Conservation (phyloP, 306 rosid genomes). For the Fragaria vesca region DNA sequence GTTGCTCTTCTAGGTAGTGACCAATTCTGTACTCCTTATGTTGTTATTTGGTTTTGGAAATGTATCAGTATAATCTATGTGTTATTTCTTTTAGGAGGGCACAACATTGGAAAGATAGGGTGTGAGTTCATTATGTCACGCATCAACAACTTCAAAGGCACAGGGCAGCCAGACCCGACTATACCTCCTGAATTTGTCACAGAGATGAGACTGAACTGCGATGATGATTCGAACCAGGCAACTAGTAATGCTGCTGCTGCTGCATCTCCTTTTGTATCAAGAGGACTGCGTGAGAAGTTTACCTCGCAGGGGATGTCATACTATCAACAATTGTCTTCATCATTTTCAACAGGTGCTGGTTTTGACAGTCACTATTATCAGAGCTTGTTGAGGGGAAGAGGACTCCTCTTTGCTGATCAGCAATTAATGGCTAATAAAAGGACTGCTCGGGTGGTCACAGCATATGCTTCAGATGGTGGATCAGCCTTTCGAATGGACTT, state of each 20-base stretch:
- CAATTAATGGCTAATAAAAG: slow-evolving; percentile 65
- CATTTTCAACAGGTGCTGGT: slow-evolving; percentile 48
- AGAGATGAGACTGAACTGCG: slow-evolving; percentile 57
- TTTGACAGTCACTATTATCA: slow-evolving; percentile 69
- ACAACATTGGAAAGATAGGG: slow-evolving; percentile 82
- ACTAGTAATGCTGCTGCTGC: background rate
- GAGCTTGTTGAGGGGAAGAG: slow-evolving; percentile 68
- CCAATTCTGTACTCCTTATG: background rate
- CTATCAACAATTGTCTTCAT: slow-evolving; percentile 34
- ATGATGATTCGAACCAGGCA: slow-evolving; percentile 16
- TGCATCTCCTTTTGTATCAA: background rate
- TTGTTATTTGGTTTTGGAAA: background rate
- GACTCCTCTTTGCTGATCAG: slow-evolving; percentile 84
- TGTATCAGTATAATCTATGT: slow-evolving; percentile 3
- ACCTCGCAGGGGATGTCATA: background rate
- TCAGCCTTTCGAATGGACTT: slow-evolving; percentile 76
- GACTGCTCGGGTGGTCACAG: slow-evolving; percentile 60
- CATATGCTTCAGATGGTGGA: slow-evolving; percentile 80
- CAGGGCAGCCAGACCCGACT: slow-evolving; percentile 69
- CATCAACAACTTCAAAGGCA: slow-evolving; percentile 66
- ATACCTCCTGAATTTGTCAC: slow-evolving; percentile 54
- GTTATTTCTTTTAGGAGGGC: slow-evolving; percentile 55
- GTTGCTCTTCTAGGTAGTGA: slow-evolving; percentile 79
- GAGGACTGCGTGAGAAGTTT: background rate
- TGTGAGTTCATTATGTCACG: slow-evolving; percentile 63